Percentiles rank a stretch among this genome's conserved stretches.
Evolutionary conservation across 1,284 basidiomycete genomes (phyloP).

Genomic region (Mrakiaceae sp.): DNA sequence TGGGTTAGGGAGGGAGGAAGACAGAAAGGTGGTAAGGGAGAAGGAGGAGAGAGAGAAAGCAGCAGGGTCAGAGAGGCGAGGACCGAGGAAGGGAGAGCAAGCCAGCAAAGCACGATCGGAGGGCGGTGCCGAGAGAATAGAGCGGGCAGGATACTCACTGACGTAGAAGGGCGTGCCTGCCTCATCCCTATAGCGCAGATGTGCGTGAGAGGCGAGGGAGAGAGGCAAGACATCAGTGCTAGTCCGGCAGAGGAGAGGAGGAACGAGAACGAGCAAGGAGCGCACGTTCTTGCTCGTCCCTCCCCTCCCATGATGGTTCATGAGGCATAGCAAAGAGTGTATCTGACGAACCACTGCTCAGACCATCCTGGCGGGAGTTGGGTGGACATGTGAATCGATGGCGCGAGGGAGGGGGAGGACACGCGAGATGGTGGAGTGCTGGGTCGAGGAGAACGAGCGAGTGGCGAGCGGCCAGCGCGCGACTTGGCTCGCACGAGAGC

Average conservation of each 20-base stretch:
- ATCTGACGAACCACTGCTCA: constrained; percentile 7
- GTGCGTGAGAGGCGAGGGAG: no score
- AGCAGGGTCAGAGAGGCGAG: not conserved
- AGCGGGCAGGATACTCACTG: constrained; percentile 8
- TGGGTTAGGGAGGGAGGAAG: no score
- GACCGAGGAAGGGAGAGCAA: not conserved
- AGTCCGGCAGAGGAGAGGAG: no score
- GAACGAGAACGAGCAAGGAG: no score
- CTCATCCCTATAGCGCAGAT: constrained; percentile 6
- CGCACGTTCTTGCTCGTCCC: no score
- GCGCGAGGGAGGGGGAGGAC: no score
- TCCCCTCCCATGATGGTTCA: no score
- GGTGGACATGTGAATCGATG: constrained; percentile 1
- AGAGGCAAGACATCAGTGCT: no score
- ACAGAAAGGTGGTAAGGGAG: not conserved
- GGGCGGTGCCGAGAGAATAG: not conserved
- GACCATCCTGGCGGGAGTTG: constrained; percentile 10
- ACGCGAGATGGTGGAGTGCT: not conserved
- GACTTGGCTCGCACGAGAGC: not conserved
- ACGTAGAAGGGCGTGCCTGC: constrained; percentile 15
- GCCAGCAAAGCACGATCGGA: not conserved
- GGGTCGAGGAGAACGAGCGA: not conserved
- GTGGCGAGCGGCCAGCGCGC: not conserved
- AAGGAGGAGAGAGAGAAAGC: not conserved
- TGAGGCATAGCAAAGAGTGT: no score